phyloP scores from a whole-genome alignment of 306 rosid species.

The Castanopsis chinensis region DNA sequence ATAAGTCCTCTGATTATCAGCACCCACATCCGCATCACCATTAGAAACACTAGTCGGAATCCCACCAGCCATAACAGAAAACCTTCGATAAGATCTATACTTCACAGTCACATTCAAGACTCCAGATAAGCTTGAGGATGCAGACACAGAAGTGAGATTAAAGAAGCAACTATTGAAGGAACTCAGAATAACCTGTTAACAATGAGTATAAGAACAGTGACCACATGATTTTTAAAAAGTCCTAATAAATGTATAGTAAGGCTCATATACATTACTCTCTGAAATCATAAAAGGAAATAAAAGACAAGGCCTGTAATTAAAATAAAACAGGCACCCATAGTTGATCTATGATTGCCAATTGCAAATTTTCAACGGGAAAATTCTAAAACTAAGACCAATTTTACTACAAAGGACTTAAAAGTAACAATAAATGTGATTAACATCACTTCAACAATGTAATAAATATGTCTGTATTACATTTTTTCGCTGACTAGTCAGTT shows the following conservation, averaged over 20 bases:
- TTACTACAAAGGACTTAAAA: no score
- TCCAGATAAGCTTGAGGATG: background rate
- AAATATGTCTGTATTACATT: no score
- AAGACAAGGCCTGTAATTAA: background rate
- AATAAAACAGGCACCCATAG: background rate
- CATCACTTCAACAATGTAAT: no score
- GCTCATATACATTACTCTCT: background rate
- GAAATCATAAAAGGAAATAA: background rate
- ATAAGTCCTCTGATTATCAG: conserved; percentile 45
- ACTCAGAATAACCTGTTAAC: background rate
- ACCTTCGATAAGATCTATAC: background rate
- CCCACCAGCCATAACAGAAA: conserved; percentile 2
- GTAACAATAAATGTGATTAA: no score
- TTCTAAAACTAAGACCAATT: no score
- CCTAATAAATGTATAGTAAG: background rate
- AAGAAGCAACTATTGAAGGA: background rate
- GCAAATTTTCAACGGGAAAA: background rate
- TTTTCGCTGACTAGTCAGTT: no score
- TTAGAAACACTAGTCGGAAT: background rate
- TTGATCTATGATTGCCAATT: background rate
- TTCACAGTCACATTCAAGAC: background rate
- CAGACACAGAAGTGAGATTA: background rate
- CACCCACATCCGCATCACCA: conserved; percentile 26
- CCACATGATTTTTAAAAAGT: background rate
- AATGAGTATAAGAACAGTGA: background rate